These are phyloP conservation scores for Fraxinus quadrangulata DNA, from an alignment of 257 asterid species.

Conservation along the genomic window DNA sequence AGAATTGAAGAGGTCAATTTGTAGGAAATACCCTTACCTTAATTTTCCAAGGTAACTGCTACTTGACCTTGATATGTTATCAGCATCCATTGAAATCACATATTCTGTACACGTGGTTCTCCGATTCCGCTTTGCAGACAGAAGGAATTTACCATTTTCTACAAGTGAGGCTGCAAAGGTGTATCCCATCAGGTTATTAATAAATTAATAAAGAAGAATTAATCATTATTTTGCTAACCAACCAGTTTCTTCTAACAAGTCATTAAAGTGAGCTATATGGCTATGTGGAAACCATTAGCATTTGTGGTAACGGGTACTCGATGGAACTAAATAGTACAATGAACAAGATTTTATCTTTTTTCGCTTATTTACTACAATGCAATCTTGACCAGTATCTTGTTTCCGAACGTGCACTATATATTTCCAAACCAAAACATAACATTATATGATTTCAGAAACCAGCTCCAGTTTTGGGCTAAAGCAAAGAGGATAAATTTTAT, in stretches of 20 bases:
- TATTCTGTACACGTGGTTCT: constrained; percentile 52
- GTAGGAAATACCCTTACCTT: constrained; percentile 30
- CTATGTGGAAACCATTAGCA: neutral
- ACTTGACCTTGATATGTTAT: constrained; percentile 47
- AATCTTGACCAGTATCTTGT: no score
- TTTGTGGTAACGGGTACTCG: no score
- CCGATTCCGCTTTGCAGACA: constrained; percentile 50
- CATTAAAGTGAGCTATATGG: neutral
- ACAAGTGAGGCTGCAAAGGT: constrained; percentile 41
- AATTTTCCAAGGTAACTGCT: constrained; percentile 48
- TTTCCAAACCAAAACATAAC: neutral
- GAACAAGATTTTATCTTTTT: no score
- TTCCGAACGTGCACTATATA: neutral
- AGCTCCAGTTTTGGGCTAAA: neutral
- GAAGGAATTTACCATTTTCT: constrained; percentile 54
- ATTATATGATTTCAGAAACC: neutral
- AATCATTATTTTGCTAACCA: no score
- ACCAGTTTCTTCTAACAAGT: neutral
- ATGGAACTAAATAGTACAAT: neutral
- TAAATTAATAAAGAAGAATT: neutral
- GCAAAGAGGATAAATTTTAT: neutral
- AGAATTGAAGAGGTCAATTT: neutral
- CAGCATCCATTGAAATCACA: constrained; percentile 49
- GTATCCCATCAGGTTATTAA: neutral
- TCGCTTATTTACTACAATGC: neutral